These are phyloP conservation scores for Microcos paniculata DNA, from an alignment of 345 rosid genomes.

Conservation along the genomic window DNA sequence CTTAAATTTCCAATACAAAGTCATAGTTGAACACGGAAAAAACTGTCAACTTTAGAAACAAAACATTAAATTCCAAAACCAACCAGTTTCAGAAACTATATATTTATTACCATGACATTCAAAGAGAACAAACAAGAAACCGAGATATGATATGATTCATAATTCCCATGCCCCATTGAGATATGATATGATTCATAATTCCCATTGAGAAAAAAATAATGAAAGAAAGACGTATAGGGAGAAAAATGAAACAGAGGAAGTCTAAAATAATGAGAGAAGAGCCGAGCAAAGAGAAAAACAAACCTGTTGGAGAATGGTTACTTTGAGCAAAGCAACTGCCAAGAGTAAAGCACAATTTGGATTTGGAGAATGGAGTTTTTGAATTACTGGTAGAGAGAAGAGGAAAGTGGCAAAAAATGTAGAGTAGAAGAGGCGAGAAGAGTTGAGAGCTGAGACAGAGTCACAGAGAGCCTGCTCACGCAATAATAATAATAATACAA, in stretches of 20 bases:
- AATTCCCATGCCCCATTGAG: background rate
- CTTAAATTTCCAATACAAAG: background rate
- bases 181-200: background rate
- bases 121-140: background rate
- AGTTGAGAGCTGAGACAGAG: background rate
- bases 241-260: background rate
- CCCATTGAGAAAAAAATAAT: background rate
- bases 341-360: background rate
- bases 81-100: background rate
- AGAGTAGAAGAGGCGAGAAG: conserved; percentile 12
- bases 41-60: background rate
- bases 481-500: background rate
- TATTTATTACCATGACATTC: background rate
- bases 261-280: background rate
- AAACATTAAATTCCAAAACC: background rate
- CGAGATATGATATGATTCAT: background rate
- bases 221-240: background rate
- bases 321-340: too few relatives aligned
- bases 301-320: background rate
- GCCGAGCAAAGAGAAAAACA: background rate
- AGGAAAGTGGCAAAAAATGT: background rate
- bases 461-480: background rate
- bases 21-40: background rate
- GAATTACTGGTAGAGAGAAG: background rate
- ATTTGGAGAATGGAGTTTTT: background rate